phyloP scores from a whole-genome alignment of 31 red algal species.

The Odonthalia washingtoniensis region DNA sequence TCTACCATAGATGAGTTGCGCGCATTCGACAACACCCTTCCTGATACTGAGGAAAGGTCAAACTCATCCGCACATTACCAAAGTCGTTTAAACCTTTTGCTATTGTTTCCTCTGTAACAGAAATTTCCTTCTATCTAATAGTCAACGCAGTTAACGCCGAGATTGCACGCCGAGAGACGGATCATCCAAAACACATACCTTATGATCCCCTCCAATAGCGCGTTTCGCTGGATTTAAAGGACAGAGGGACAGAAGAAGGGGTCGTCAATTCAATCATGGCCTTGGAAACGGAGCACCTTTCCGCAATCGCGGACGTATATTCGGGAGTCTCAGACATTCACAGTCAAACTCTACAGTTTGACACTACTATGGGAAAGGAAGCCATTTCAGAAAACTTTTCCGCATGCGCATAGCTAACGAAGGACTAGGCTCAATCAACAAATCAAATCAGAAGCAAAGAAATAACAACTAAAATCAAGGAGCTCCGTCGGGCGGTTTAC shows the following conservation, averaged over 20 bases:
- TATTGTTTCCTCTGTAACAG: neutral
- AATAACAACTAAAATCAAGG: neutral
- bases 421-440: neutral
- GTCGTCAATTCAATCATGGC: neutral
- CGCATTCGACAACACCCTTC: neutral
- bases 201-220: neutral
- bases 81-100: slow-evolving; percentile 33
- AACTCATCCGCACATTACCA: slow-evolving; percentile 15
- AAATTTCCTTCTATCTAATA: slow-evolving; percentile 4
- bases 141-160: slow-evolving; percentile 11
- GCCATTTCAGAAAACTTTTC: neutral
- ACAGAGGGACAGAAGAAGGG: neutral
- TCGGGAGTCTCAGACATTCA: neutral
- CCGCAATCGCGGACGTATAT: neutral
- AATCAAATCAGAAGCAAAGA: neutral
- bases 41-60: slow-evolving; percentile 20
- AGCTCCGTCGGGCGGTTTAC: neutral
- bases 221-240: neutral
- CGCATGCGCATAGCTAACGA: neutral
- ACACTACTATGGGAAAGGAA: neutral
- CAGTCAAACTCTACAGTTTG: neutral
- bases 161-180: slow-evolving; percentile 4
- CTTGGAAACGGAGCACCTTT: neutral
- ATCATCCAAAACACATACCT: neutral
- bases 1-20: slow-evolving; percentile 20